Base-by-base conservation (phyloP, 257 asterid genomes). In the Asclepias syriaca region DNA sequence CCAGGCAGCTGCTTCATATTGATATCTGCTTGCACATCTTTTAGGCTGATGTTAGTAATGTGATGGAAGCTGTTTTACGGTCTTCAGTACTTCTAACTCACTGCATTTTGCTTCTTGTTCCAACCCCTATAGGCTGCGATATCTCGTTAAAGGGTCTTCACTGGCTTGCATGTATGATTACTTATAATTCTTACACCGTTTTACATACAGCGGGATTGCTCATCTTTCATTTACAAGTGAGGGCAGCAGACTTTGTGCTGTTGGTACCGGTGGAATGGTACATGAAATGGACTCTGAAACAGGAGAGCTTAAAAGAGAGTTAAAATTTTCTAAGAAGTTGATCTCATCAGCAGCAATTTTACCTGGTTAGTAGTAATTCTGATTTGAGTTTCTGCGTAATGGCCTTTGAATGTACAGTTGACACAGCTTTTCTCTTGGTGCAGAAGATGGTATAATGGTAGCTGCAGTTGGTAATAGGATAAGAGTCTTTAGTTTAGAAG, bases 271-370 rank as follows among this genome's bases (percentile, higher is more conserved):
- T 59, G 84, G 84, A 24, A 43, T 59, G 71, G 72, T 51, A 70
- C 70, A 70, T 55, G 77, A 81, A 72, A 70, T 81, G 70, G 60
- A 53, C 46, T 66, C 74, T n/a, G 82, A 77, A 29, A 68, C 74
- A 40, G 84, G 84, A 51, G 81, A 81, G 60, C 70, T 72, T 69
- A 63, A 32, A 32, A 77, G 66, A 34, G 84, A 74, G 77, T 43
- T 77, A 37, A 81, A 74, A 46, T 46, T 74, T 50, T 74, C 82
- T 51, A 81, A 74, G 56, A 81, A 71, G 72, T 45, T 75, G 15
- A 43, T 77, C 56, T 48, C 74, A 45, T 66, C 82, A 54, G 66
- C 71, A 19, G 77, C 77, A 8, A 14, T 50, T 66, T 72, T 75
- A 14, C 40, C 70, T 64, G 84, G 84, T 80, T 45, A 71, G 81